Base-by-base conservation (phyloP, 176 grass and related monocot genomes). In the Triticum monococcum region DNA sequence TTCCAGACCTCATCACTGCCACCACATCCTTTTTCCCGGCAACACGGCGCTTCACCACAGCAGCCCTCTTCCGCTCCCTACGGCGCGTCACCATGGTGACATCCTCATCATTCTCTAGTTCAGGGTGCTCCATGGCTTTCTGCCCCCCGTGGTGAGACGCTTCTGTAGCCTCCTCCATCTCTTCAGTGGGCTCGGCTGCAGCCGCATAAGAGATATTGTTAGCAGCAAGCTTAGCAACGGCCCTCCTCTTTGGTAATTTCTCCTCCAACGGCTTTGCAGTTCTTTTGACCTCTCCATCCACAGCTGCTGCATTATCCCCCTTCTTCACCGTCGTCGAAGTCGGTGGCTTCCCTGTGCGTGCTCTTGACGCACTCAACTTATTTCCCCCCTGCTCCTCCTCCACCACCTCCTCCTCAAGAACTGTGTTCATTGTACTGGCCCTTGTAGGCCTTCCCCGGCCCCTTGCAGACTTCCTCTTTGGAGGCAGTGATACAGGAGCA, bases 11-110 rank as follows among this genome's bases (percentile, higher is more conserved):
- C 12, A 26, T 23, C 57, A 22, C 84, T 26, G 79, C 43, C 57
- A 61, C 24, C 40, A 13, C 12, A 30, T 64, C 87, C n/a, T 72
- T 89, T 68, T 76, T 92, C n/a, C 45, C 38, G 23, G 60, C 24
- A 9, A 82, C 61, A 20, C 52, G 80, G 75, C 63, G 57, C 36
- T 69, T 28, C 63, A 83, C 45, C 38, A 79, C 73, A 32, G 35
- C 73, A 12, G 22, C 76, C 60, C 48, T 74, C 87, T 72, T 90
- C 68, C 12, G 73, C 64, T 26, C 31, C 83, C 5, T 9, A 26
- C 25, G 14, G 72, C 8, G 14, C 1, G 43, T 75, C 72, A 52
- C 43, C 43, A 45, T 17, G 8, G 28, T 30, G 28, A 4, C 25
- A 75, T 57, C 36, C 18, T 45, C 72, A 50, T 52, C 45, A n/a